Conservation (phyloP, 352 stramenopile genomes). For the Phytophthora gonapodyides region DNA sequence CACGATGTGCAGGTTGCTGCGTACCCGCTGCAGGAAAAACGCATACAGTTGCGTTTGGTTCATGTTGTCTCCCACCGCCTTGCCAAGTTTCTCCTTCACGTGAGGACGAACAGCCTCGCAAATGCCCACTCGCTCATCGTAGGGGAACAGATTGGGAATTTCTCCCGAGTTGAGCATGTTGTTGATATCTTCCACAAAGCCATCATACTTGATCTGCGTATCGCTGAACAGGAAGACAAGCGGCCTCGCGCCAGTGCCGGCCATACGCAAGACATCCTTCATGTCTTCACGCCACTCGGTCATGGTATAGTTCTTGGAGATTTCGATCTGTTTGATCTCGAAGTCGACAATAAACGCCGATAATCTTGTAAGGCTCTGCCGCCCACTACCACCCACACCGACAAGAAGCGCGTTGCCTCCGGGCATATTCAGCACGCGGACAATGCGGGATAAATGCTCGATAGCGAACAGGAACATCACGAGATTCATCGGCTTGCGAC, state of each 20-base stretch:
- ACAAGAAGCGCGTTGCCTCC: constrained; percentile 94
- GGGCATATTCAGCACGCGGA: constrained; percentile 94
- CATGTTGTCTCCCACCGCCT: constrained; percentile 92
- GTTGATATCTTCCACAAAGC: constrained; percentile 97
- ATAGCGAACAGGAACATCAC: constrained; percentile 97
- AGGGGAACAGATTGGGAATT: constrained; percentile 95
- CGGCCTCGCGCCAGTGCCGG: constrained; percentile 83
- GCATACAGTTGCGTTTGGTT: constrained; percentile 88
- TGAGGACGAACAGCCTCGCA: constrained; percentile 91
- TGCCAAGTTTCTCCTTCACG: constrained; percentile 92
- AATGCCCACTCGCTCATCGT: constrained; percentile 91
- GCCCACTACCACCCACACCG: constrained; percentile 92
- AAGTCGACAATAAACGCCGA: constrained; percentile 94
- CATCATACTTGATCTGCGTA: constrained; percentile 96
- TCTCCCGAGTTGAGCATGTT: constrained; percentile 97
- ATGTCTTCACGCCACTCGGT: constrained; percentile 96
- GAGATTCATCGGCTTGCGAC: constrained; percentile 94
- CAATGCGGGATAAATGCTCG: constrained; percentile 93
- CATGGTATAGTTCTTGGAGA: constrained; percentile 95
- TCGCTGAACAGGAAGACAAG: constrained; percentile 96
- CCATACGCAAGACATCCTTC: constrained; percentile 91
- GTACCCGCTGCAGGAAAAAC: constrained; percentile 93
- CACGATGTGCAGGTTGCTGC: constrained; percentile 94
- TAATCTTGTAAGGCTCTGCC: constrained; percentile 92
- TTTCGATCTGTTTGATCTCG: constrained; percentile 94